Base-by-base conservation (phyloP, 805 yeast genomes). In the Ogataea polymorpha region DNA sequence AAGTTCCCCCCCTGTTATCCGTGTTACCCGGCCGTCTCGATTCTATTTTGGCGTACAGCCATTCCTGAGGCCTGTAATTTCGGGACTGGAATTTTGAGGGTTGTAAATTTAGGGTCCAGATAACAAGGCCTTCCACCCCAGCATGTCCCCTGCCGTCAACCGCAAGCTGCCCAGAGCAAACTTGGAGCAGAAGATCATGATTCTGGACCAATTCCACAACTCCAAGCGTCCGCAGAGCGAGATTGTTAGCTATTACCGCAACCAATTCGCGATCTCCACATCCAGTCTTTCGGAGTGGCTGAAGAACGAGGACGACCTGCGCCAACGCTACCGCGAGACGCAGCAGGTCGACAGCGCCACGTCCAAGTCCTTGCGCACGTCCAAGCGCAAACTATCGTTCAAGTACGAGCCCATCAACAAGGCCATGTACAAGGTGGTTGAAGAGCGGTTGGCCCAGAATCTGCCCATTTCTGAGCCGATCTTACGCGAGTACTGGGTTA, bases 211-310 rank as follows among this genome's bases (percentile, higher is more conserved):
- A 54, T 72, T 62, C 46, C 80, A 74, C 51, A 55, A 58, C 25
- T 61, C 71, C 3, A 68, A 68, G 31, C 59, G 74, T 35, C 77
- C 82, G 11, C 83, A 79, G 57, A 74, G 72, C 62, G 79, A 73
- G 46, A 73, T 79, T 0, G 84, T 79, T 15, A 77, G 77, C 32
- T 59, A 67, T 34, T 78, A 71, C 58, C 71, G 69, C 46, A 65
- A 72, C 39, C 66, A 66, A 45, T 68, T 73, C 36, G 68, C 81
- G 12, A 77, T 79, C 10, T 74, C 80, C n/a, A 76, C 82, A 1
- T 75, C 80, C 18, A 71, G 79, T 12, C 71, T 79, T 48, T 70
- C 78, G 50, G 83, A 78, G 51, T 79, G 85, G 85, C 54, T 79
- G 29, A 77, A 76, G 55, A 64, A 70, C 43, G 83, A 79, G 54